A percentile compares a stretch with the other conserved stretches of the same genome.
Conservation (phyloP, 1,284 basidiomycete genomes). For the Malassezia nana region DNA sequence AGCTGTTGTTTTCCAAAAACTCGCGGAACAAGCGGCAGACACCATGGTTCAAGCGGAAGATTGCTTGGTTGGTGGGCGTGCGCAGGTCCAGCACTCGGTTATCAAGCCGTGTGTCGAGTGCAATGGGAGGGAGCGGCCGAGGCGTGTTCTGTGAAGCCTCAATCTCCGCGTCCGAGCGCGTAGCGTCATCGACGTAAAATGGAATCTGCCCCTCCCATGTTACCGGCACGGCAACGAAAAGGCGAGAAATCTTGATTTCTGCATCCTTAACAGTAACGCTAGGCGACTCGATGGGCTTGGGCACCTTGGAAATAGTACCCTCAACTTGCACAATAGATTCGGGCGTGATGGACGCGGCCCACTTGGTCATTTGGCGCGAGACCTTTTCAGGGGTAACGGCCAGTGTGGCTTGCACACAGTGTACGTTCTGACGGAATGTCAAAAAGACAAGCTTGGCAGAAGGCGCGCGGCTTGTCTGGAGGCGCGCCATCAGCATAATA, state of each 20-base stretch:
- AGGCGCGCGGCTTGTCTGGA: constrained; percentile 74
- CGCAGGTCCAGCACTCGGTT: constrained; percentile 89
- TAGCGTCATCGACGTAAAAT: constrained; percentile 87
- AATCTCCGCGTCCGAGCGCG: constrained; percentile 67
- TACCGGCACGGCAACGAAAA: constrained; percentile 72
- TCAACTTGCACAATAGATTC: constrained; percentile 91
- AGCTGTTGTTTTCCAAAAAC: constrained; percentile 65
- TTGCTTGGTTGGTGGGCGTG: constrained; percentile 88
- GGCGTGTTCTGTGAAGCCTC: constrained; percentile 51
- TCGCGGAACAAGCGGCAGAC: constrained; percentile 82
- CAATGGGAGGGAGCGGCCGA: constrained; percentile 40
- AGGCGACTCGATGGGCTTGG: constrained; percentile 73
- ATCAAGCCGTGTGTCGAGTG: constrained; percentile 75
- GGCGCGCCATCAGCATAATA: constrained; percentile 75
- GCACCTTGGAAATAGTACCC: constrained; percentile 56
- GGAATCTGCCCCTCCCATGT: constrained; percentile 57
- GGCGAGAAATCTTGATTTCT: constrained; percentile 76
- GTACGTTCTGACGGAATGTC: constrained; percentile 74
- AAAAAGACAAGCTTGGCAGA: constrained; percentile 83
- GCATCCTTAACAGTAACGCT: constrained; percentile 81
- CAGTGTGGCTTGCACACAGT: constrained; percentile 81
- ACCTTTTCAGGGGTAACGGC: constrained; percentile 67
- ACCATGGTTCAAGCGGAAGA: constrained; percentile 82
- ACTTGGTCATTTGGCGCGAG: constrained; percentile 97
- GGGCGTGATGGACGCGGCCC: constrained; percentile 64